phyloP scores from a whole-genome alignment of 176 grass and related monocot genomes.

The Alopecurus myosuroides region DNA sequence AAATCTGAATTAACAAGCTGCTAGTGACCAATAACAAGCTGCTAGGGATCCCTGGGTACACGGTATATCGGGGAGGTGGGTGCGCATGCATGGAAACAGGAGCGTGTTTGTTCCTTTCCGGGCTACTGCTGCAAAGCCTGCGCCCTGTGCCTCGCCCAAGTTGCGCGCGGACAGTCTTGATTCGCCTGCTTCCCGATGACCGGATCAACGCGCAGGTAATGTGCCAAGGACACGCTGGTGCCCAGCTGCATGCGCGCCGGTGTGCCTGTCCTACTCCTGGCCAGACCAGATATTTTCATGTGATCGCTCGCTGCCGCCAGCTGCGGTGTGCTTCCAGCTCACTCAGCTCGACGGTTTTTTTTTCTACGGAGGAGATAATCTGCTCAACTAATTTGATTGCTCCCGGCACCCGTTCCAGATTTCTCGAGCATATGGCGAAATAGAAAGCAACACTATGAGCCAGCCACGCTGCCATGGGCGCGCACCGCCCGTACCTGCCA shows the following conservation, averaged over 20 bases:
- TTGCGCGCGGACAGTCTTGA: too few relatives aligned
- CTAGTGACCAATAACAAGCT: too few relatives aligned
- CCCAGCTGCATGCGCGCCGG: too few relatives aligned
- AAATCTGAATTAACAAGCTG: too few relatives aligned
- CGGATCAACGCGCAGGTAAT: too few relatives aligned
- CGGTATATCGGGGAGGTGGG: background rate
- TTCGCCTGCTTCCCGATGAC: too few relatives aligned
- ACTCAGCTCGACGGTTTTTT: background rate
- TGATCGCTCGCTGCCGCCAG: too few relatives aligned
- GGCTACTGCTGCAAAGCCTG: too few relatives aligned
- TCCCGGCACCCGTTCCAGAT: background rate
- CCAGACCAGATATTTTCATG: too few relatives aligned
- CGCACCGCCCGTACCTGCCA: background rate
- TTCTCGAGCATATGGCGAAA: background rate
- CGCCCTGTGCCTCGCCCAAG: background rate
- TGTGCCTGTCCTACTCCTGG: too few relatives aligned
- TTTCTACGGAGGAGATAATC: background rate
- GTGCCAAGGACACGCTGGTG: too few relatives aligned
- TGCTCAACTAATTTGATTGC: background rate
- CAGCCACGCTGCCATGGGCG: background rate
- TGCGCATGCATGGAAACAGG: slow-evolving; percentile 14
- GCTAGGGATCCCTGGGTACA: background rate
- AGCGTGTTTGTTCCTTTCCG: background rate
- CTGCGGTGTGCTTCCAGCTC: too few relatives aligned
- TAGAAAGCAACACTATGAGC: background rate